Percentiles rank a stretch among this genome's conserved stretches.
phyloP scores from a whole-genome alignment of 768 basidiomycete species.

The Auriculariales sp. region DNA sequence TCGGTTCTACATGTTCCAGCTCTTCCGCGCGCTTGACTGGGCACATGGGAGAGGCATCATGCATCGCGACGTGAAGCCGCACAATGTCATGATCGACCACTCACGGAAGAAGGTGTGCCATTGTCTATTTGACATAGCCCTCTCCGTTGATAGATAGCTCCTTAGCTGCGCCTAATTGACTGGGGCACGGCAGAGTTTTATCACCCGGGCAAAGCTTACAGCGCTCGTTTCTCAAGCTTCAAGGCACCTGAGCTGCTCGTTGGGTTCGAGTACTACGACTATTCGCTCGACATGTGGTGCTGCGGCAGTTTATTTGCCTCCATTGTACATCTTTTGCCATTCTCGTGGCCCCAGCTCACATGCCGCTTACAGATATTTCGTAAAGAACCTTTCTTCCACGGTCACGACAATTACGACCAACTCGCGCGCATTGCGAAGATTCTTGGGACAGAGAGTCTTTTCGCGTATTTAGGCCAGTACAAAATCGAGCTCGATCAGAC shows the following conservation, averaged over 20 bases:
- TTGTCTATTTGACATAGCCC: too few species aligned
- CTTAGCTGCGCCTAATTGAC: constrained; percentile 45
- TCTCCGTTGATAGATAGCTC: too few species aligned
- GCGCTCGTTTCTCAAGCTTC: constrained; percentile 61
- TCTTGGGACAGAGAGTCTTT: constrained; percentile 52
- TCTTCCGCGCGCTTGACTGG: constrained; percentile 56
- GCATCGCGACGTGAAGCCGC: constrained; percentile 54
- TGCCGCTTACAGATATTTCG: constrained; percentile 39
- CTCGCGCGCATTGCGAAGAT: constrained; percentile 54
- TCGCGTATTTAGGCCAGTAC: constrained; percentile 42
- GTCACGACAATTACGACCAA: constrained; percentile 61
- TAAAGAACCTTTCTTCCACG: constrained; percentile 64
- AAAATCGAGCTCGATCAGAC: constrained; percentile 54
- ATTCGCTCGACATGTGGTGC: constrained; percentile 60
- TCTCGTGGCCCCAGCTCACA: constrained; percentile 10
- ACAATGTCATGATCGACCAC: constrained; percentile 65
- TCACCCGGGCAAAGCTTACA: constrained; percentile 53
- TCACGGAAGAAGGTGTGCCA: constrained; percentile 37
- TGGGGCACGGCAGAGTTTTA: constrained; percentile 72
- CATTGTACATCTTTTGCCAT: too few species aligned
- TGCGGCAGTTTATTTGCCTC: constrained; percentile 61
- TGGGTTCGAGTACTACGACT: constrained; percentile 58
- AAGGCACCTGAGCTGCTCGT: constrained; percentile 61
- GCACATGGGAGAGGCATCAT: constrained; percentile 61
- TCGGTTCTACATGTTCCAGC: constrained; percentile 51